Evolutionary conservation across 352 stramenopile species (phyloP), one percentile per base, ranked within the genome.

Genomic region (Halophytophthora batemanensis): DNA sequence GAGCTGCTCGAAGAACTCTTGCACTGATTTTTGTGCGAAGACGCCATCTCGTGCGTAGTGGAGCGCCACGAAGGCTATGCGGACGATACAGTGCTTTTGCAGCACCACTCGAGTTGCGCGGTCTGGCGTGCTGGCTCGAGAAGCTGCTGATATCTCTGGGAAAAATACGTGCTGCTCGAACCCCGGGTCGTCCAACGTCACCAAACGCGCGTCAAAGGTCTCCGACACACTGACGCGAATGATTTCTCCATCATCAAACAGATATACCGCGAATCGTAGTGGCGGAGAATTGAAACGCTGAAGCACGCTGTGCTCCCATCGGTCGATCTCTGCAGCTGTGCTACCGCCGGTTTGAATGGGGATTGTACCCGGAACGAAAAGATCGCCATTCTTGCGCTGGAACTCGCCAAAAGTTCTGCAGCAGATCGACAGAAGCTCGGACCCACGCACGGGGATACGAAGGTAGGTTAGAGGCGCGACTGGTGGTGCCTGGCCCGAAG

Each of bases 171-270:
- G 23, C 46, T 47, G 59, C 28, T 59, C 56, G 28, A 64, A 56
- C 6, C 6, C 19, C 21, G 50, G 34, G 18, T 64, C 56, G 22
- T 64, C 31, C 2, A 59, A 38, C 12, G 38, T 56, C 29, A 53
- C 44, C 23, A 60, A 50, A 8, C 37, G 35, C 6, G 52, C 7
- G 29, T 65, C 50, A 19, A 65, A 65, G 6, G 6, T 29, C 4
- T 40, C 45, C 5, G 50, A 29, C n/a, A 52, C 34, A 33, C 51
- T 10, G 7, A 64, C 51, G 15, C 49, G 58, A 41, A 71, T 31
- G 2, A 59, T 33, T 23, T 71, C 45, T 12, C 45, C 53, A 31
- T 71, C 54, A 12, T 71, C 58, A 34, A 71, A 71, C 13, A 68
- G 47, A 43, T 68, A 71, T 31, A 71, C 19, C 1, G 61, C 41